Evolutionary conservation across 139 green algal species (phyloP).

Genomic region (Coelastrella sp.): DNA sequence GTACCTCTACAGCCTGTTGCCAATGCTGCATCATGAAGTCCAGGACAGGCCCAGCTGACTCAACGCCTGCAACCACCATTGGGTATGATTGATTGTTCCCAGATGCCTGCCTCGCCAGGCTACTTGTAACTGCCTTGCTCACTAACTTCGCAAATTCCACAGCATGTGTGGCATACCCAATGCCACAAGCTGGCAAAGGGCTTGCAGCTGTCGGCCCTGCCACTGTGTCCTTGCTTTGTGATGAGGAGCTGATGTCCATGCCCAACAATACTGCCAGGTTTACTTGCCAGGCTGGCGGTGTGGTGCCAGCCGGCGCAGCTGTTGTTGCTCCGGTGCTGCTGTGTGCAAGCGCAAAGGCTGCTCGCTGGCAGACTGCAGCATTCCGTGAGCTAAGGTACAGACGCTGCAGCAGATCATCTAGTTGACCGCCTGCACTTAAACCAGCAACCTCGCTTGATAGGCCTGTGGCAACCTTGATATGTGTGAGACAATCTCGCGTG

Average conservation of each 20-base stretch:
- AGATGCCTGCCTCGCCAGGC: background rate
- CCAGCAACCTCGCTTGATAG: background rate
- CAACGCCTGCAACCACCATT: background rate
- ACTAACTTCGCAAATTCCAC: background rate
- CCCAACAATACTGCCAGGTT: background rate
- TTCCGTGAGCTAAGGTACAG: background rate
- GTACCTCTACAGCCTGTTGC: background rate
- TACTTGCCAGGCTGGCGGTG: background rate
- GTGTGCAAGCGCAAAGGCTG: constrained; percentile 23
- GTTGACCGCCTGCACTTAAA: background rate
- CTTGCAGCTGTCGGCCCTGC: background rate
- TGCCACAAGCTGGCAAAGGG: background rate
- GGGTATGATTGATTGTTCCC: background rate
- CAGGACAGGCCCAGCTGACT: background rate
- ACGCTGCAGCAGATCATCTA: background rate
- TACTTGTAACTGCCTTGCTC: background rate
- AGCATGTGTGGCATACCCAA: background rate
- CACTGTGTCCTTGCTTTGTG: background rate
- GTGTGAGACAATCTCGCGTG: background rate
- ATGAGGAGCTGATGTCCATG: background rate
- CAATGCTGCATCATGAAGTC: background rate
- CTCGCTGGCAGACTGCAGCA: background rate
- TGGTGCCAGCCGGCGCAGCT: background rate
- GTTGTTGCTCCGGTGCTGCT: background rate
- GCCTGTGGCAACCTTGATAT: background rate